phyloP scores from a whole-genome alignment of 257 asterid genomes.

The Solanum pennellii region DNA sequence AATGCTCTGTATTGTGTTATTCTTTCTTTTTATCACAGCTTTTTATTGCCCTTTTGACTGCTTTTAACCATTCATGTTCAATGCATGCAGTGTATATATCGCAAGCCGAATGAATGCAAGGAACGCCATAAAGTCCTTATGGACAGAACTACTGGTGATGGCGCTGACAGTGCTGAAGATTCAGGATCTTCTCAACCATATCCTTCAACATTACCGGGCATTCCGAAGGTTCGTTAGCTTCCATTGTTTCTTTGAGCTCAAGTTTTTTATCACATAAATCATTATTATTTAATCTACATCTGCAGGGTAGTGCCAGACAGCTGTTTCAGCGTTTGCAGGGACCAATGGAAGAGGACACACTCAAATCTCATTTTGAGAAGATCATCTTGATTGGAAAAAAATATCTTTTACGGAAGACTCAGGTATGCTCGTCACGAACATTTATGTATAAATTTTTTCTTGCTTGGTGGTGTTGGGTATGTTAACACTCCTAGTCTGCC shows the following conservation, averaged over 20 bases:
- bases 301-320: conserved; percentile 97
- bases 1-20: background rate
- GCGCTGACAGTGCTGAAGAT: conserved; percentile 94
- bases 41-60: background rate
- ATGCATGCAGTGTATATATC: conserved; percentile 56
- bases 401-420: conserved; percentile 44
- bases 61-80: background rate
- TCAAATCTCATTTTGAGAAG: conserved; percentile 91
- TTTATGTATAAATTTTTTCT: background rate
- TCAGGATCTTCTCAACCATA: conserved; percentile 96
- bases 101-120: conserved; percentile 92
- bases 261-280: background rate
- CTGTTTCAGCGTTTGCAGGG: conserved; percentile 92
- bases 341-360: conserved; percentile 93
- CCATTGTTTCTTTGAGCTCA: background rate
- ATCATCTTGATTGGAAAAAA: conserved; percentile 63
- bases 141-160: conserved; percentile 77
- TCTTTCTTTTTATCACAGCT: background rate
- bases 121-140: conserved; percentile 77
- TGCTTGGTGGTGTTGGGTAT: background rate
- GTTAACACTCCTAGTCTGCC: background rate
- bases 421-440: conserved; percentile 27
- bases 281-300: conserved; percentile 8
- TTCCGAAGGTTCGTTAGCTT: conserved; percentile 60
- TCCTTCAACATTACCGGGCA: conserved; percentile 88